Conservation (phyloP, 2,329 filamentous ascomycete genomes). For the Zymoseptoria crescenta region DNA sequence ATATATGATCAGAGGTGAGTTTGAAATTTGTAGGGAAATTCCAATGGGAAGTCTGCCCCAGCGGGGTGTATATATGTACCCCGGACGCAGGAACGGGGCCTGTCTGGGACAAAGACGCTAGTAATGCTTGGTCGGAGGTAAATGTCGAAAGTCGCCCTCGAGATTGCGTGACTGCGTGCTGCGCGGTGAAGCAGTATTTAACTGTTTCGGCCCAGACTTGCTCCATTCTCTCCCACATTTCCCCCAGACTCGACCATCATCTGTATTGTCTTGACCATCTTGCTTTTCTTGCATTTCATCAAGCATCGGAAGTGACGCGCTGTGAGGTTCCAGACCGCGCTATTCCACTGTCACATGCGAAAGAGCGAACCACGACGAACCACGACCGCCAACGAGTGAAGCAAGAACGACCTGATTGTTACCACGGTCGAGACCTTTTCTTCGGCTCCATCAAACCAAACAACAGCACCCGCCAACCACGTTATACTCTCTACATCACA, state of each 20-base stretch:
- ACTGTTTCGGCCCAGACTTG: background rate
- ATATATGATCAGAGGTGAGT: constrained; percentile 8
- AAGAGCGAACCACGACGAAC: background rate
- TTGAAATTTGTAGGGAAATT: constrained; percentile 7
- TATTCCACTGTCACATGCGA: background rate
- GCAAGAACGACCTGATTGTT: background rate
- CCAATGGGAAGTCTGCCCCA: background rate
- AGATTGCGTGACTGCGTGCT: background rate
- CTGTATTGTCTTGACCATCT: background rate
- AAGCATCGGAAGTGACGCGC: background rate
- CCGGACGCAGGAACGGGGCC: background rate
- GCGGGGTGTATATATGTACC: background rate
- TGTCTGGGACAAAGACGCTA: too few relatives aligned
- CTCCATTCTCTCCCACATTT: background rate
- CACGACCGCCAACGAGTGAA: background rate
- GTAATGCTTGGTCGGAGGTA: background rate
- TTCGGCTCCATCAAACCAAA: background rate
- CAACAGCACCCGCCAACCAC: constrained; percentile 1
- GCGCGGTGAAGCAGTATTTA: background rate
- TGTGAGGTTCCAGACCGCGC: background rate
- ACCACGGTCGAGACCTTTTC: background rate
- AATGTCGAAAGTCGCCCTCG: background rate
- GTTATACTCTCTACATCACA: too few relatives aligned
- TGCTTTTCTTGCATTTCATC: background rate
- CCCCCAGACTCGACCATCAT: background rate